A percentile compares a stretch with the other conserved stretches of the same genome.
phyloP scores from a whole-genome alignment of 495 filamentous ascomycete species.

The Penicillium angulare region DNA sequence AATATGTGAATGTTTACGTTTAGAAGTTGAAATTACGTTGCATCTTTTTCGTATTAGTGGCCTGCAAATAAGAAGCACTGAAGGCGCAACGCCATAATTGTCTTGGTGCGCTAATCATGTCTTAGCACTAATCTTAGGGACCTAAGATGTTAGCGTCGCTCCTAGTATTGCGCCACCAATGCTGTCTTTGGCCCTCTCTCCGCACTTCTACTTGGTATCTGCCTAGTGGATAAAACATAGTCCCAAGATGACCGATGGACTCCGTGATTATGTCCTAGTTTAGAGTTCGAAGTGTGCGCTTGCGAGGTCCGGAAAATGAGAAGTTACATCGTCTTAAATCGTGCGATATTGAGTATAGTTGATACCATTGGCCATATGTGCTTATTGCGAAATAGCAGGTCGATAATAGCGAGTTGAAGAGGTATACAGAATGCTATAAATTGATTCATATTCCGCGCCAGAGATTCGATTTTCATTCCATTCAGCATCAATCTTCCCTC shows the following conservation, averaged over 20 bases:
- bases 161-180: not conserved
- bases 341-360: not conserved
- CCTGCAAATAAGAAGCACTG: not conserved
- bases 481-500: not conserved
- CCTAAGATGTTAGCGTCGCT: not conserved
- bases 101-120: not conserved
- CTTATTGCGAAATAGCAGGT: no score
- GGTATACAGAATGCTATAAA: conserved; percentile 15
- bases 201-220: no score
- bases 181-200: not conserved
- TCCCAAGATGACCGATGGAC: not conserved
- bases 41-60: not conserved
- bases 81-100: not conserved
- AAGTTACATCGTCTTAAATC: not conserved
- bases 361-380: not conserved
- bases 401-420: no score
- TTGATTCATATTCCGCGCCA: not conserved
- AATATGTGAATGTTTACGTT: not conserved
- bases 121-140: not conserved
- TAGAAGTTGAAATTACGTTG: not conserved
- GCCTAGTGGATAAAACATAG: not conserved
- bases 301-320: not conserved
- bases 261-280: not conserved
- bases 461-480: not conserved
- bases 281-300: not conserved